A percentile compares a stretch with the other conserved stretches of the same genome.
These are phyloP conservation scores for Ogataea parapolymorpha DNA, from an alignment of 805 yeast genomes.

Conservation along the genomic window DNA sequence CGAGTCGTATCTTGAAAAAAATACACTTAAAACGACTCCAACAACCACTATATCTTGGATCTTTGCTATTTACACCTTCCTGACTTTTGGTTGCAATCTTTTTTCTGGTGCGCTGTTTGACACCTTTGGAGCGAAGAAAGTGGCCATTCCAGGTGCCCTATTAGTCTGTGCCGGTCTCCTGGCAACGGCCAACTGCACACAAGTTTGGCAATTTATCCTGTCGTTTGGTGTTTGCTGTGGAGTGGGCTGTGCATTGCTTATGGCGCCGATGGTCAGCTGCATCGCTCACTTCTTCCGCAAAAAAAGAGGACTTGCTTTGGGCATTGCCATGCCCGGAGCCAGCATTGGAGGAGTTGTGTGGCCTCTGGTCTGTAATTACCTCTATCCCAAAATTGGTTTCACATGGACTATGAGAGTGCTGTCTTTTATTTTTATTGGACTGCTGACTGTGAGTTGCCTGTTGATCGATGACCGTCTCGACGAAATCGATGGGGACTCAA, in stretches of 20 bases:
- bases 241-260: slow-evolving; percentile 44
- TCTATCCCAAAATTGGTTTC: slow-evolving; percentile 51
- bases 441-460: slow-evolving; percentile 29
- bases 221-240: slow-evolving; percentile 47
- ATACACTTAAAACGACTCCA: slow-evolving; percentile 44
- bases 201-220: slow-evolving; percentile 49
- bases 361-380: slow-evolving; percentile 49
- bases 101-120: slow-evolving; percentile 47
- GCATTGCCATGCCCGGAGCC: slow-evolving; percentile 59
- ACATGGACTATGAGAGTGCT: slow-evolving; percentile 58
- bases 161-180: slow-evolving; percentile 39
- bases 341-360: slow-evolving; percentile 55
- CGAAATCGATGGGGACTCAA: slow-evolving; percentile 16
- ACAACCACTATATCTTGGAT: slow-evolving; percentile 65
- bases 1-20: slow-evolving; percentile 56
- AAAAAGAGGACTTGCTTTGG: slow-evolving; percentile 58
- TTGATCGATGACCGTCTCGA: slow-evolving; percentile 31
- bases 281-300: slow-evolving; percentile 58
- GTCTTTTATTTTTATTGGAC: slow-evolving; percentile 42
- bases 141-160: slow-evolving; percentile 36
- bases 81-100: slow-evolving; percentile 40
- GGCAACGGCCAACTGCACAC: slow-evolving; percentile 42
- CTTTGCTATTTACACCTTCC: slow-evolving; percentile 51
- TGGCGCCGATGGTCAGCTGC: slow-evolving; percentile 46
- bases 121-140: slow-evolving; percentile 39